Conservation (phyloP, 352 stramenopile genomes). For the Globisporangium iwayamae region DNA sequence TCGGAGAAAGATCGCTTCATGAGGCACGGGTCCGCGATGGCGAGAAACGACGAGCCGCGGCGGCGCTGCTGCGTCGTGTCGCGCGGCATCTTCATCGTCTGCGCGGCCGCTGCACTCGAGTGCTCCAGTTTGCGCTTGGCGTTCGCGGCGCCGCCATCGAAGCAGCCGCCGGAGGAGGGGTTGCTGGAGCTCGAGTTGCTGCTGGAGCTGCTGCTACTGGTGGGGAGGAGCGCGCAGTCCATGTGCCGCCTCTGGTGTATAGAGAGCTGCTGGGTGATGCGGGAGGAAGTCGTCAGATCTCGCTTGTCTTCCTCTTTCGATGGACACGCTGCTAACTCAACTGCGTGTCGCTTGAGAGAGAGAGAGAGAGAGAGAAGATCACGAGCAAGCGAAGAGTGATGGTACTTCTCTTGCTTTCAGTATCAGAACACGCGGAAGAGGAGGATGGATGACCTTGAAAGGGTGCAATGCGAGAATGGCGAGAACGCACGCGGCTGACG, state of each 20-base stretch:
- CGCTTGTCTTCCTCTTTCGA: background rate
- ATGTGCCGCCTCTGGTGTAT: conserved; percentile 17
- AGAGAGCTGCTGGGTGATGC: background rate
- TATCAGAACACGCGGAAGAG: background rate
- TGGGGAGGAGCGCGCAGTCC: conserved; percentile 24
- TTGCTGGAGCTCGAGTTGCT: conserved; percentile 3
- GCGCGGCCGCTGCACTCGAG: conserved; percentile 3
- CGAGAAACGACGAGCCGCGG: conserved; percentile 30
- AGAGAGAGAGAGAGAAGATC: background rate
- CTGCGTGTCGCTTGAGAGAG: conserved; percentile 1
- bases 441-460: background rate
- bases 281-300: background rate
- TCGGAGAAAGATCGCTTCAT: conserved; percentile 68
- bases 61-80: conserved; percentile 33
- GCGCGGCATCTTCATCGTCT: conserved; percentile 19
- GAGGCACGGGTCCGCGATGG: conserved; percentile 15
- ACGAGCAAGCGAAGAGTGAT: background rate
- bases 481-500: background rate
- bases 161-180: conserved; percentile 10
- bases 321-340: background rate
- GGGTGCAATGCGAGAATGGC: background rate
- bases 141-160: conserved; percentile 35
- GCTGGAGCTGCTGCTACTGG: background rate
- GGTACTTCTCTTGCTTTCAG: background rate
- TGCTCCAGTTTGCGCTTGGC: conserved; percentile 68